Percentiles rank a stretch among this genome's conserved stretches.
These are phyloP conservation scores for Lentinula boryana DNA, from an alignment of 768 basidiomycete species.

Conservation along the genomic window DNA sequence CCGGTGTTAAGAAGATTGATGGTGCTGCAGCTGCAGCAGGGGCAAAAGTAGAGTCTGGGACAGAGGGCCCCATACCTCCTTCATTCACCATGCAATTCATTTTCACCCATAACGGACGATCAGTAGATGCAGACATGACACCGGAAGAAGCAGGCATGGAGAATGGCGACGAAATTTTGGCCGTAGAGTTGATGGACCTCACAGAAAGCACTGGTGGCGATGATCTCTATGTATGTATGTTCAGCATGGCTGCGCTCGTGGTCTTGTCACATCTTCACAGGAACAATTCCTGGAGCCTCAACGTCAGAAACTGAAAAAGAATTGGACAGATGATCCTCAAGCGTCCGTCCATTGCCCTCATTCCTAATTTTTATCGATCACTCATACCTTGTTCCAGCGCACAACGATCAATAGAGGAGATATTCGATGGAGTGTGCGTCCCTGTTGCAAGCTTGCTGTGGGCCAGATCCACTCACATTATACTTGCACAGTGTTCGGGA, in stretches of 20 bases:
- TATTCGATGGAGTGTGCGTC: slow-evolving; percentile 81
- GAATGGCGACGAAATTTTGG: slow-evolving; percentile 83
- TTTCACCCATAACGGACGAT: slow-evolving; percentile 78
- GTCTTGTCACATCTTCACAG: slow-evolving; percentile 25
- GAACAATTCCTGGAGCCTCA: slow-evolving; percentile 60
- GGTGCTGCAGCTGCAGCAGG: slow-evolving; percentile 13
- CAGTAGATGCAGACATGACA: slow-evolving; percentile 75
- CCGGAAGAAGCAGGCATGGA: slow-evolving; percentile 86
- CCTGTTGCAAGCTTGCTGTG: background rate
- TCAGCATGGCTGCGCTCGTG: background rate
- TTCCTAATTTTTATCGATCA: background rate
- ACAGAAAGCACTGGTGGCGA: slow-evolving; percentile 59
- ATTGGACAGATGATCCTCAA: slow-evolving; percentile 69
- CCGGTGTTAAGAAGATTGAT: slow-evolving; percentile 24
- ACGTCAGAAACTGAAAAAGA: slow-evolving; percentile 70
- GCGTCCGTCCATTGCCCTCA: slow-evolving; percentile 46
- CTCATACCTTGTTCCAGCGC: slow-evolving; percentile 41
- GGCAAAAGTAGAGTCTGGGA: slow-evolving; percentile 5
- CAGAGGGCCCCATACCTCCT: slow-evolving; percentile 1
- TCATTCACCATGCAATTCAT: slow-evolving; percentile 63
- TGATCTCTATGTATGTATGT: slow-evolving; percentile 50
- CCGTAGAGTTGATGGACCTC: slow-evolving; percentile 87
- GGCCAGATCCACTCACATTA: background rate
- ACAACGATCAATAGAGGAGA: slow-evolving; percentile 68
- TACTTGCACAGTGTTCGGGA: slow-evolving; percentile 59